Base-by-base conservation (phyloP, 106 monocot genomes). In the Dioscorea dumetorum region DNA sequence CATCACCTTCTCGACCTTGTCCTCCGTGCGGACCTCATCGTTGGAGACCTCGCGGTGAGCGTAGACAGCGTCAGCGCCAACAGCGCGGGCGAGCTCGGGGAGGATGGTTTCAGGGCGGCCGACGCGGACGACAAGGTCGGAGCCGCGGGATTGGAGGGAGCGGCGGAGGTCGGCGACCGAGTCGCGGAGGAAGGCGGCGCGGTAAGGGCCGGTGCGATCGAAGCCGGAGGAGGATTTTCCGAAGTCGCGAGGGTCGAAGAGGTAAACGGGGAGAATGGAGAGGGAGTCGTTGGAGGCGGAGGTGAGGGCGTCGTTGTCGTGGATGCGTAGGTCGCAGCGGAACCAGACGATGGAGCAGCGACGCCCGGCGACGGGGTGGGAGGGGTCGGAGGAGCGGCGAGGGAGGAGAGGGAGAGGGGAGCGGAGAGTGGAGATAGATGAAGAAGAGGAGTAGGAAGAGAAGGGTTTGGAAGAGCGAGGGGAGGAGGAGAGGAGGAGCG, bases 191-290 rank as follows among this genome's bases (percentile, higher is more conserved):
- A 99, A 99, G 7, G 61, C 33, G 57, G 97, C 97, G 61, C 92
- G 79, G 81, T 79, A 87, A n/a, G 97, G 87, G 7, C 97, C 92
- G 16, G 97, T 99, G 20, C 68, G 58, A 64, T 99, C 97, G 74
- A 99, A 92, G 4, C 97, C 97, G 54, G 90, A 89, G 16, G 86
- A 63, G 28, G 97, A 99, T 59, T 73, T 73, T 24, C 92, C 92
- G 69, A 79, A 99, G 77, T 99, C 97, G 23, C 89, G 77, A 18
- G 92, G 92, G 62, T 99, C 97, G 70, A 92, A 92, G 74, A 90
- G 80, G 84, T 77, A 93, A 24, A 92, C 84, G 48, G 97, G 92
- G 72, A 99, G 86, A 23, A 99, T 49, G 49, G 97, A 92, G 68
- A 90, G 80, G 21, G 90, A 92, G 24, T 84, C 89, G 62, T 66